Conservation (phyloP, 176 grass and related monocot genomes). For the Pharus latifolius region DNA sequence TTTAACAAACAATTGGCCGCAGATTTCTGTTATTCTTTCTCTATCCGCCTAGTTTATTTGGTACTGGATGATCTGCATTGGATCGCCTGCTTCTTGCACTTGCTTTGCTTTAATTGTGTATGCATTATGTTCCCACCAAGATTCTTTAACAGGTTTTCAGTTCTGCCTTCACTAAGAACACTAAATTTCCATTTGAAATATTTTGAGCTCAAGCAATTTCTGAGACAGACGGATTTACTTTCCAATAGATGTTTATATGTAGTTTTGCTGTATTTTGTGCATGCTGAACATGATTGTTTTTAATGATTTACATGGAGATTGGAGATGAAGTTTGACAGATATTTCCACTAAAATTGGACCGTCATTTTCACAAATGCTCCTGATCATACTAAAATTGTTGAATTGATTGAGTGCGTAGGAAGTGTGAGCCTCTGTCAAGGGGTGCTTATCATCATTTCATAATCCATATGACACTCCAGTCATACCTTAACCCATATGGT, state of each 20-base stretch:
- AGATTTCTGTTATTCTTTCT: background rate
- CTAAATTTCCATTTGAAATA: background rate
- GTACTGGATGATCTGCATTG: background rate
- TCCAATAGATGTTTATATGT: background rate
- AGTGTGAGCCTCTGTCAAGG: background rate
- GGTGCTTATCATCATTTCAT: background rate
- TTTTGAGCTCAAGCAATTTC: background rate
- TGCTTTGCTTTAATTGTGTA: background rate
- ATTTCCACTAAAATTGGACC: too few species aligned
- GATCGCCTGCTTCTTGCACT: background rate
- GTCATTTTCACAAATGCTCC: too few species aligned
- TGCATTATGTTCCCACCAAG: background rate
- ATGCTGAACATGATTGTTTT: background rate
- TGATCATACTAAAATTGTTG: too few species aligned
- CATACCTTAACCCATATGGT: background rate
- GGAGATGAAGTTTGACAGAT: too few species aligned
- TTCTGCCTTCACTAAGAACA: background rate
- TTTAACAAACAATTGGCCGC: background rate
- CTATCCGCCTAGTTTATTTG: background rate
- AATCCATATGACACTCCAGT: background rate
- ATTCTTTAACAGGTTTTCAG: background rate
- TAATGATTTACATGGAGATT: too few species aligned
- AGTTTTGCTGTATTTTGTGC: background rate
- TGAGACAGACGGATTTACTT: background rate
- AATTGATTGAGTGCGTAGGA: too few species aligned